Evolutionary conservation across 164 flowering plant species (phyloP).

Genomic region (Buxus sempervirens): DNA sequence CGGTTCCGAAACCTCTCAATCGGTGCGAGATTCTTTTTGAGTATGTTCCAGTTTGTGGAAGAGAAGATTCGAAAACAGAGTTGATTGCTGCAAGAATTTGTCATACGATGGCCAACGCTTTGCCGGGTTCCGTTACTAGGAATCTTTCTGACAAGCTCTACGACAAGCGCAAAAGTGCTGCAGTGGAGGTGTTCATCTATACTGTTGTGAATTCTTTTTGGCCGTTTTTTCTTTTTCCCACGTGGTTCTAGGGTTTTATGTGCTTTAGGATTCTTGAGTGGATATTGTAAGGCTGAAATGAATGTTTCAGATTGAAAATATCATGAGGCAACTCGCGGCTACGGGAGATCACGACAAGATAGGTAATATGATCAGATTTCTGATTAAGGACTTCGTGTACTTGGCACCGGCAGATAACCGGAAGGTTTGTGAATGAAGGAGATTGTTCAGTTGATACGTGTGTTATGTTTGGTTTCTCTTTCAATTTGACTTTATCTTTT

Average conservation of each 20-base stretch:
- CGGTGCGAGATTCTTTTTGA: slow-evolving; percentile 3
- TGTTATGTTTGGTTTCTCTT: background rate
- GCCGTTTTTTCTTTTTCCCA: background rate
- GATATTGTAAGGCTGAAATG: slow-evolving; percentile 3
- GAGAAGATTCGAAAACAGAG: slow-evolving; percentile 28
- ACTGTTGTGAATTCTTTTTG: background rate
- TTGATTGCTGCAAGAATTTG: background rate
- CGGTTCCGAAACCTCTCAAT: background rate
- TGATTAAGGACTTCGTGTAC: slow-evolving; percentile 65
- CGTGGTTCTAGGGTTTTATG: slow-evolving; percentile 10
- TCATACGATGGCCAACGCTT: slow-evolving; percentile 54
- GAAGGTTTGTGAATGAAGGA: slow-evolving; percentile 42
- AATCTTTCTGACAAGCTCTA: slow-evolving; percentile 89
- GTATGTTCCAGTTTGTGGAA: slow-evolving; percentile 26
- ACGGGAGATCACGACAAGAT: slow-evolving; percentile 83
- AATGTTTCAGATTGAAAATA: slow-evolving; percentile 69
- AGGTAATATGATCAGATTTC: slow-evolving; percentile 64
- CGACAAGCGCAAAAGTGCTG: slow-evolving; percentile 97
- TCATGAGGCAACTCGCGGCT: slow-evolving; percentile 70
- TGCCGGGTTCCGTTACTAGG: slow-evolving; percentile 66
- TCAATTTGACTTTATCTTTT: too few relatives aligned
- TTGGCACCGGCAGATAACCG: slow-evolving; percentile 90
- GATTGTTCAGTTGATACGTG: background rate
- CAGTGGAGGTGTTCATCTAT: slow-evolving; percentile 63
- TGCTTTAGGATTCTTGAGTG: slow-evolving; percentile 1